These are phyloP conservation scores for Pharus latifolius DNA, from an alignment of 176 grass and related monocot genomes.

Conservation along the genomic window DNA sequence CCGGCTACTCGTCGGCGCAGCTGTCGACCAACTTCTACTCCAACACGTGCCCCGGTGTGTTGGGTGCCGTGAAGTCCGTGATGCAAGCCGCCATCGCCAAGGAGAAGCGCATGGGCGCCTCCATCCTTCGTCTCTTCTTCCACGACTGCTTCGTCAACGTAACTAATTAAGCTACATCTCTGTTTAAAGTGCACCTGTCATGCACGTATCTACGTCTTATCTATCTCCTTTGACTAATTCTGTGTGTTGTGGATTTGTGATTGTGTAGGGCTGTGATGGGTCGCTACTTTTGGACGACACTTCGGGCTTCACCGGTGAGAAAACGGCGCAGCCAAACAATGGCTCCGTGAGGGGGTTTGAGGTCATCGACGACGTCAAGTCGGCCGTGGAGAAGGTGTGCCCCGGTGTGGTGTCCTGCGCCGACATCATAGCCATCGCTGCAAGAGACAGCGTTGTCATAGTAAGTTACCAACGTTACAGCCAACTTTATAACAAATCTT, in stretches of 20 bases:
- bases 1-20: constrained; percentile 20
- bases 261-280: constrained; percentile 82
- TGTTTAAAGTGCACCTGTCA: too few species aligned
- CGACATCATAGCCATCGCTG: constrained; percentile 67
- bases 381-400: constrained; percentile 45
- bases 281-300: constrained; percentile 78
- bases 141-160: constrained; percentile 80
- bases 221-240: too few species aligned
- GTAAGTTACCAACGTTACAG: too few species aligned
- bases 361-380: constrained; percentile 66
- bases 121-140: constrained; percentile 80
- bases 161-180: too few species aligned
- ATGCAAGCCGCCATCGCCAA: constrained; percentile 31
- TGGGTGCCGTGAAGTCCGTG: constrained; percentile 25
- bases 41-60: constrained; percentile 46
- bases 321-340: constrained; percentile 48
- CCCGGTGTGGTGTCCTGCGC: constrained; percentile 87
- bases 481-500: too few species aligned
- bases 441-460: constrained; percentile 42
- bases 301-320: constrained; percentile 38
- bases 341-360: constrained; percentile 64
- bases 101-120: constrained; percentile 74
- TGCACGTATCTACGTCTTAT: too few species aligned
- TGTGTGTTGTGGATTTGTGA: too few species aligned
- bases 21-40: constrained; percentile 48